Base-by-base conservation (phyloP, 768 basidiomycete genomes). In the Plicaturopsis crispa region DNA sequence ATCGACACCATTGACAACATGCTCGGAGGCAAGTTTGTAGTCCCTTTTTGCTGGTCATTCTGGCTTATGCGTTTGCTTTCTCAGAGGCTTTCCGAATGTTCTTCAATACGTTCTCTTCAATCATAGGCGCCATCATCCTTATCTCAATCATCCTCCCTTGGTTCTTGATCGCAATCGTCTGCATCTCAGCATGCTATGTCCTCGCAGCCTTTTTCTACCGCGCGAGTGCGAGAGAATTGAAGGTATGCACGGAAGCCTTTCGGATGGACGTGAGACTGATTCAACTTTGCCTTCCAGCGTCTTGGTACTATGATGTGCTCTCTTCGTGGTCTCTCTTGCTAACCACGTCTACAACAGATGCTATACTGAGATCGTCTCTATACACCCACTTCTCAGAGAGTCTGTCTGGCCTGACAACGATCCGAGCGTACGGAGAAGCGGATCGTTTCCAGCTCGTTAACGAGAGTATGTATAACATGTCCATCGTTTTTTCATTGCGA, bases 331-430 rank as follows among this genome's bases (percentile, higher is more conserved):
- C 6, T 33, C 41, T 21, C 46, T 33, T 20, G 8, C 26, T 8
- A 14, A 37, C 33, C 30, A 23, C 23, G 17, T 5, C 17, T 34
- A 39, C n/a, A 23, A 18, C 44, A 77, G 89, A 94, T 62, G 79
- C 88, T 18, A 70, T 94, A n/a, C 58, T 96, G 20, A 78, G 91
- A 18, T 85, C 86, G 0, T 80, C 83, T 0, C 61, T 97, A 13
- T 96, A 96, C 55, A 81, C 89, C 1, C 90, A 93, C 53, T 96
- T 96, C 60, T 87, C 88, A 3, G 92, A 96, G 62, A 86, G 84
- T 20, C 66, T 96, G 8, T 81, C 83, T 8, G 93, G 93, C 13
- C 59, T 94, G 26, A 72, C 85, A 1, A 92, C 89, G 6, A 91
- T 94, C 36, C 78, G 90, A 20, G 89, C 90, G 0, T 96, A 94